A percentile compares a stretch with the other conserved stretches of the same genome.
Conservation (phyloP, 1,284 basidiomycete species). For the Cryptococcus amylolentus region DNA sequence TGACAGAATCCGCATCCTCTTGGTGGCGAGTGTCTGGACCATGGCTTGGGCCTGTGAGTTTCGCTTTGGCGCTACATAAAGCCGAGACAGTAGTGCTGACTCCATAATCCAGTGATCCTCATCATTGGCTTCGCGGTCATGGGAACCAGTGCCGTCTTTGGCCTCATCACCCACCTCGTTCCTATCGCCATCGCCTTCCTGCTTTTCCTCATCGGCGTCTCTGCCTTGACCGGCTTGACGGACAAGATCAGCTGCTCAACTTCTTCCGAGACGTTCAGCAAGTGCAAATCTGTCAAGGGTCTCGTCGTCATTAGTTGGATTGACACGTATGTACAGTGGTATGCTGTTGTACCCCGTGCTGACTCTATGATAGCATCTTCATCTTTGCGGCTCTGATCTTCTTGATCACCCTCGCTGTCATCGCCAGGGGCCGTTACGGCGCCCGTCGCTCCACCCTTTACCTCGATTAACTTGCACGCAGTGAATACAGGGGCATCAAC, state of each 20-base stretch:
- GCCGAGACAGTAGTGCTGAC: neutral
- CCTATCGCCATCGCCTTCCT: slow-evolving; percentile 43
- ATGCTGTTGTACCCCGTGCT: neutral
- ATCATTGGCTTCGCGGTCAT: slow-evolving; percentile 43
- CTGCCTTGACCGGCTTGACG: slow-evolving; percentile 47
- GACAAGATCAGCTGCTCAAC: slow-evolving; percentile 41
- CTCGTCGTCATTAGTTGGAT: slow-evolving; percentile 49
- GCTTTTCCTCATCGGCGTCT: slow-evolving; percentile 48
- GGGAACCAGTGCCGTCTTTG: slow-evolving; percentile 39
- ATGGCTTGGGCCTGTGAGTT: slow-evolving; percentile 39
- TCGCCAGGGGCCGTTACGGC: slow-evolving; percentile 45
- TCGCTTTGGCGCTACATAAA: neutral
- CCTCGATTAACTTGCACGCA: slow-evolving; percentile 25
- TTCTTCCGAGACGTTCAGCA: slow-evolving; percentile 27
- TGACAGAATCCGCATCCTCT: slow-evolving; percentile 48
- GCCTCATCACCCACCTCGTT: slow-evolving; percentile 47
- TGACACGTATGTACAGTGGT: slow-evolving; percentile 35
- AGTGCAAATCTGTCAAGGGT: slow-evolving; percentile 48
- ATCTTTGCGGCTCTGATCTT: slow-evolving; percentile 39
- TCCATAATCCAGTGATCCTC: slow-evolving; percentile 35
- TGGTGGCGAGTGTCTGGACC: slow-evolving; percentile 47
- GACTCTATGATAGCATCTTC: slow-evolving; percentile 20
- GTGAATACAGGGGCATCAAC: neutral
- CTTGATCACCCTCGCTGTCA: slow-evolving; percentile 44
- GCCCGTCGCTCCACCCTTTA: slow-evolving; percentile 37